Evolutionary conservation across 495 filamentous ascomycete genomes (phyloP).

Genomic region (Rostrohypoxylon terebratum): DNA sequence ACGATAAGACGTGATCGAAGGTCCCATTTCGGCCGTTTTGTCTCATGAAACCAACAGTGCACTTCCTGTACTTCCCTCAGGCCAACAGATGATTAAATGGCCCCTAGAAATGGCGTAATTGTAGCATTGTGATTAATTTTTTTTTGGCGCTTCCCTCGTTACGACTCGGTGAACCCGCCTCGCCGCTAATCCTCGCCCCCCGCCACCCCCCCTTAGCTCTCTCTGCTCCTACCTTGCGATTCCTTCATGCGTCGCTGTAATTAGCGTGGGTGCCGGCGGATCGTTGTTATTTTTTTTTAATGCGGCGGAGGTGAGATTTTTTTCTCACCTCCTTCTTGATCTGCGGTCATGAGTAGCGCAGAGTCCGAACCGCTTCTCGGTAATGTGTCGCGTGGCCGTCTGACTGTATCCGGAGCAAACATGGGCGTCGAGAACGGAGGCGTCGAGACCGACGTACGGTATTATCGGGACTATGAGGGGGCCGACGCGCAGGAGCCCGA

Average conservation of each 20-base stretch:
- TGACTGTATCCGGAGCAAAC: conserved; percentile 10
- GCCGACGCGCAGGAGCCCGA: neutral
- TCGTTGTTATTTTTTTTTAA: neutral
- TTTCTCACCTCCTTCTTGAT: neutral
- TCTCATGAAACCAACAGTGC: conserved; percentile 4
- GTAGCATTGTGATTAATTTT: conserved; percentile 11
- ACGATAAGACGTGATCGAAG: conserved; percentile 16
- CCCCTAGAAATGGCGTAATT: conserved; percentile 31
- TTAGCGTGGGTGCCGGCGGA: neutral
- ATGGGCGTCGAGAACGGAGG: conserved; percentile 27
- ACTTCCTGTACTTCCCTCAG: neutral
- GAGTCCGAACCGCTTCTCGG: conserved; percentile 39
- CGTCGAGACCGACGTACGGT: neutral
- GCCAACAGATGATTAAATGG: conserved; percentile 21
- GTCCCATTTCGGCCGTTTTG: neutral
- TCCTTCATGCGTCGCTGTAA: neutral
- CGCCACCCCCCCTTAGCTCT: neutral
- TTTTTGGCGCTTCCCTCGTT: conserved; percentile 3
- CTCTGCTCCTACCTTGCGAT: neutral
- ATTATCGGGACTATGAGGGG: neutral
- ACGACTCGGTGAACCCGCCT: conserved; percentile 15
- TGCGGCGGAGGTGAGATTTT: neutral
- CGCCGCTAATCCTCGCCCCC: neutral
- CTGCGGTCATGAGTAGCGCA: conserved; percentile 17
- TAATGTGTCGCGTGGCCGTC: conserved; percentile 13